These are phyloP conservation scores for Oryza meridionalis DNA, from an alignment of 176 grass and related monocot species.

Conservation along the genomic window DNA sequence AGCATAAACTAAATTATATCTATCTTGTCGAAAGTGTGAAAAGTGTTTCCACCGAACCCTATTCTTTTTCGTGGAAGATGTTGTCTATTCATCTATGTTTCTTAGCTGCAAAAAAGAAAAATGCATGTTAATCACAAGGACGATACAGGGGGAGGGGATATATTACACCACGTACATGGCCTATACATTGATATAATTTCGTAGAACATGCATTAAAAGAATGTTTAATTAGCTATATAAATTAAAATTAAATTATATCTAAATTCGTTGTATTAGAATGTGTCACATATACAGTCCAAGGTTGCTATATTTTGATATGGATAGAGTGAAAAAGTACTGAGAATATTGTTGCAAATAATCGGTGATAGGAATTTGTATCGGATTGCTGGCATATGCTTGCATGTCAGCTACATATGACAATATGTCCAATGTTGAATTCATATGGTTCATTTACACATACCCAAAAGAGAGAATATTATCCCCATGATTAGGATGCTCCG, in stretches of 20 bases:
- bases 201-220: neutral
- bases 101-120: neutral
- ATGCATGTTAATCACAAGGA: slow-evolving; percentile 24
- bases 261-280: too few relatives aligned
- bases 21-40: slow-evolving; percentile 25
- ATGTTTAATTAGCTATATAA: neutral
- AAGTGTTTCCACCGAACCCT: slow-evolving; percentile 37
- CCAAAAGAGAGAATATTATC: slow-evolving; percentile 17
- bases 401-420: neutral
- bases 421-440: neutral
- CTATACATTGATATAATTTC: neutral
- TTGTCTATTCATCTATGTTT: neutral
- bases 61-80: slow-evolving; percentile 16
- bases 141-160: neutral
- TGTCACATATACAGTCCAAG: too few relatives aligned
- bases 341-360: neutral
- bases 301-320: too few relatives aligned
- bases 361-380: neutral
- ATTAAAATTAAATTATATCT: neutral
- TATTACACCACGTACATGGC: neutral
- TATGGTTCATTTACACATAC: slow-evolving; percentile 15
- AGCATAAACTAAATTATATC: slow-evolving; percentile 6
- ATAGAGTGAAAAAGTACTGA: neutral
- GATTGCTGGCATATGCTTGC: neutral
- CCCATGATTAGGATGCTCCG: neutral